Conservation (phyloP, 495 filamentous ascomycete species). For the Chaetomium fimeti region DNA sequence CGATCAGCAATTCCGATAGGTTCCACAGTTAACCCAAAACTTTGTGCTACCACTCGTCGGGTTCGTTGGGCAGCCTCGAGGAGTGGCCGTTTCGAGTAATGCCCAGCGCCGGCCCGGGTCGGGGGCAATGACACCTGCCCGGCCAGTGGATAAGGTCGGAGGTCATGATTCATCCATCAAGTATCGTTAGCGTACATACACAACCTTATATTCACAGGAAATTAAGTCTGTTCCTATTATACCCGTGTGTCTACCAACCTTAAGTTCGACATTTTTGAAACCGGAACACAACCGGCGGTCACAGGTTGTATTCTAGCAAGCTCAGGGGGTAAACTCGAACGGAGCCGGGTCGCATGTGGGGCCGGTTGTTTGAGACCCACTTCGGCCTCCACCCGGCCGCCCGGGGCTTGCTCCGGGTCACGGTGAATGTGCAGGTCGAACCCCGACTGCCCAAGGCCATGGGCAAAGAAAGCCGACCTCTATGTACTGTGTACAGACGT, state of each 20-base stretch:
- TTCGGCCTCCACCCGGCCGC: too few species aligned
- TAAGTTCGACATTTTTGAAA: too few species aligned
- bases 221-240: neutral
- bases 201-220: too few species aligned
- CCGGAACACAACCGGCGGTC: too few species aligned
- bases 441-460: too few species aligned
- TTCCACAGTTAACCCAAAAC: neutral
- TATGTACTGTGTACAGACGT: too few species aligned
- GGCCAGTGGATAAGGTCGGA: neutral
- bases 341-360: neutral
- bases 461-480: too few species aligned
- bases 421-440: too few species aligned
- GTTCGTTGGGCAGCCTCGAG: neutral
- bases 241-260: too few species aligned
- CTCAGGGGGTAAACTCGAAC: too few species aligned
- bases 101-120: neutral
- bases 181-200: neutral
- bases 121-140: neutral
- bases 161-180: neutral
- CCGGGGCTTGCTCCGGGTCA: neutral
- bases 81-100: neutral
- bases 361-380: constrained; percentile 3
- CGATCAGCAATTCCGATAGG: neutral
- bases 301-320: too few species aligned
- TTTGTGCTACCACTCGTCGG: neutral